Base-by-base conservation (phyloP, 208 protist genomes). In the Acanthamoeba royreba region DNA sequence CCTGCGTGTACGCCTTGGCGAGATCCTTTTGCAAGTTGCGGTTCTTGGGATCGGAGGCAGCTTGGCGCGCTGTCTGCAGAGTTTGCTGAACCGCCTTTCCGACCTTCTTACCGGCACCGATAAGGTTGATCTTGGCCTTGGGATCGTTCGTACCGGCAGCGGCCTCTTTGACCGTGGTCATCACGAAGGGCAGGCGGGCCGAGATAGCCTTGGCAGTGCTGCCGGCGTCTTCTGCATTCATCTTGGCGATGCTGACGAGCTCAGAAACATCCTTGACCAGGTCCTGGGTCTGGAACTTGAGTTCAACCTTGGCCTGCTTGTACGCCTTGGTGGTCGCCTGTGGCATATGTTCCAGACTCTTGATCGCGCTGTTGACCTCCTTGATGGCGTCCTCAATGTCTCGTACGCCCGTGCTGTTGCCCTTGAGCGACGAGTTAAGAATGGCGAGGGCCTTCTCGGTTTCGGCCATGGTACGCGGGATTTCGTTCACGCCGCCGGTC, bases 221-320 rank as follows among this genome's bases (percentile, higher is more conserved):
- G 58, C 87, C 40, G 45, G 47, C 63, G 40, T 92, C 87, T 17
- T 92, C 87, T 19, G 47, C 66, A n/a, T 92, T 92, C 40, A 43
- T 49, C 87, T 79, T 92, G 40, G 87, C 53, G 31, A 49, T 40
- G 38, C 22, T 79, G 35, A 79, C 46, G 17, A 92, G 61, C 33
- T 92, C 63, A 33, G 87, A 28, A 9, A 92, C 40, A 31, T 81
- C 63, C 47, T 92, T 92, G 87, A 92, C 40, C 40, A 92, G 87
- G 45, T 74, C 61, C 66, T 92, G 87, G 42, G 61, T 81, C 28
- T 92, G 87, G 45, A 92, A 58, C 40, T 92, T 92, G 66, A 92
- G 61, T 46, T 92, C 87, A n/a, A 79, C 66, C 87, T 92, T 92
- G 87, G 45, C 40, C 61, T 92, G 58, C 8, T 42, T 77, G 87